Base-by-base conservation (phyloP, 768 basidiomycete species). In the Tylopilus vinaceipallidus region DNA sequence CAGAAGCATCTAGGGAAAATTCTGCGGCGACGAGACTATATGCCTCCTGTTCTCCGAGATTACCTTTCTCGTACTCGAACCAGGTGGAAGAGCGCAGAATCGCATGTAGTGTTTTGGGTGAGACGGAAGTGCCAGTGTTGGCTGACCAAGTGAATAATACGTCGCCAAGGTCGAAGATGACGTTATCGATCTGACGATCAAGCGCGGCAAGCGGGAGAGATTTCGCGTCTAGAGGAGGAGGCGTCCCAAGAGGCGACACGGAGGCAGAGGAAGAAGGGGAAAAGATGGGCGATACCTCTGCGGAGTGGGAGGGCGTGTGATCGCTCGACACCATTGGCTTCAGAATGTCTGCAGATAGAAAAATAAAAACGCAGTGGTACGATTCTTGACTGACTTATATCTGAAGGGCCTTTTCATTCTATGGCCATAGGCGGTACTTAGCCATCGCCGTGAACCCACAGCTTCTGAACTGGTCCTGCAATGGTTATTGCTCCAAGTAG, bases 41-140 rank as follows among this genome's bases (percentile, higher is more conserved):
- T 1, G 32, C 24, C 16, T 62, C 43, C 0, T 50, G 50, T 42
- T 62, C 48, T 2, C 16, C 10, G 13, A 59, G 24, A 37, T 55
- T 62, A 0, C 60, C 59, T 24, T 61, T 61, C 12, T 61, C 59
- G 27, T 61, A 59, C 33, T 59, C 60, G 6, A 61, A 61, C 59
- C 60, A 61, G 0, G 29, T 52, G 11, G 43, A 47, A 17, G 59
- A 62, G 6, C 47, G 53, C 10, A 61, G 33, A 16, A 61, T 56
- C 1, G 37, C 39, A 20, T 49, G 47, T 1, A 61, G 17, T 1
- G 32, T 59, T 19, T 41, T 3, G 7, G 60, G 27, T 8, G 56
- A 43, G 42, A 61, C 41, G 17, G 59, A 55, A 3, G 48, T 55
- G 22, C 34, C 43, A 1, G 53, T 52, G 37, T 52, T 33, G 29